A percentile compares a stretch with the other conserved stretches of the same genome.
Evolutionary conservation across 345 rosid genomes (phyloP).

Genomic region (Pistacia integerrima): DNA sequence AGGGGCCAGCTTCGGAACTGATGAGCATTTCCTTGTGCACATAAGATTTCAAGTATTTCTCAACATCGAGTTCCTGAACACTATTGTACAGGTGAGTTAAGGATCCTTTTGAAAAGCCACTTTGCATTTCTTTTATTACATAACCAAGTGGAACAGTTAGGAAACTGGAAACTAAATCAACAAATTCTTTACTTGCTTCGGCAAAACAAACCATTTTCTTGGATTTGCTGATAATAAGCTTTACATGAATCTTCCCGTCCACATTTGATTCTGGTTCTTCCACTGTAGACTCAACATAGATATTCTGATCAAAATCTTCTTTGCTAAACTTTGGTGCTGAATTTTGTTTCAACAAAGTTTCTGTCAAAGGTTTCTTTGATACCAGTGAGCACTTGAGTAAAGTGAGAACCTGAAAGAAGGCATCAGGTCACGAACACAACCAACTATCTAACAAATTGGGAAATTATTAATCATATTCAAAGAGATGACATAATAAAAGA

Average conservation of each 20-base stretch:
- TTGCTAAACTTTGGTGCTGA: neutral
- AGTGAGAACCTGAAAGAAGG: too few relatives aligned
- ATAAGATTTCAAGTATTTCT: constrained; percentile 12
- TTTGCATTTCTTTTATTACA: constrained; percentile 11
- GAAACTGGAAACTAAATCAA: constrained; percentile 36
- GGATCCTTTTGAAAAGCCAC: constrained; percentile 4
- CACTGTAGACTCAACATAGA: neutral
- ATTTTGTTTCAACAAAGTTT: constrained; percentile 14
- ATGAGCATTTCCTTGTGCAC: constrained; percentile 9
- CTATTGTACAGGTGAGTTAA: constrained; percentile 15
- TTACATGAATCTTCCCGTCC: constrained; percentile 9
- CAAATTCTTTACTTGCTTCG: constrained; percentile 30
- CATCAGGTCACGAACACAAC: too few relatives aligned
- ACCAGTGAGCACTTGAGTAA: neutral
- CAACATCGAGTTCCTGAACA: constrained; percentile 10
- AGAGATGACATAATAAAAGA: too few relatives aligned
- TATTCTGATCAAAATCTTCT: neutral
- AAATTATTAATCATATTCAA: too few relatives aligned
- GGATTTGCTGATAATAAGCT: constrained; percentile 28
- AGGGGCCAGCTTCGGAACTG: constrained; percentile 20
- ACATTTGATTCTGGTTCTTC: neutral
- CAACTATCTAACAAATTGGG: too few relatives aligned
- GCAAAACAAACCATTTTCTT: constrained; percentile 21
- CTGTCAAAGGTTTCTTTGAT: constrained; percentile 22
- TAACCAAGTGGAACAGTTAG: constrained; percentile 33